phyloP scores from a whole-genome alignment of 169 alveolate species.

The Cryptosporidium xiaoi region DNA sequence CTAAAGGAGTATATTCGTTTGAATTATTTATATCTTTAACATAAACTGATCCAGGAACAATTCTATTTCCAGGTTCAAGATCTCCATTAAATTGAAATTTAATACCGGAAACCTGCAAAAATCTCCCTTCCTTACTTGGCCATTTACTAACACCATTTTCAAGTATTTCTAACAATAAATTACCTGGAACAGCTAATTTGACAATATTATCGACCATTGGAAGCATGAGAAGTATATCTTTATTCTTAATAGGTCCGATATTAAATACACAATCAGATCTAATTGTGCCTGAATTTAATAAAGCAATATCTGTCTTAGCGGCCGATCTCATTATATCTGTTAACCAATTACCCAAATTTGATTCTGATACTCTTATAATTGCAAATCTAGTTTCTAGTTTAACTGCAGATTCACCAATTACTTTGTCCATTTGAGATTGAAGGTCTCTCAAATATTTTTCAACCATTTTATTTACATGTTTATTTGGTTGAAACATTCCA shows the following conservation, averaged over 20 bases:
- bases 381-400: conserved; percentile 86
- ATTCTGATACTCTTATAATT: conserved; percentile 83
- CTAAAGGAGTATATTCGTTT: conserved; percentile 70
- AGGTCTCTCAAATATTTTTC: conserved; percentile 76
- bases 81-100: conserved; percentile 64
- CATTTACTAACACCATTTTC: conserved; percentile 84
- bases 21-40: conserved; percentile 43
- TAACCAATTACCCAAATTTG: conserved; percentile 85
- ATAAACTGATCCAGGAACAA: conserved; percentile 77
- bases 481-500: conserved; percentile 73
- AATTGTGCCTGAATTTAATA: conserved; percentile 88
- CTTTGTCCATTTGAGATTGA: conserved; percentile 79
- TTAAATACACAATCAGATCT: conserved; percentile 85
- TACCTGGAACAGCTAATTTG: conserved; percentile 81
- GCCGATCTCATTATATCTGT: conserved; percentile 86
- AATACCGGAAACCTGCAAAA: conserved; percentile 86
- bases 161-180: conserved; percentile 76
- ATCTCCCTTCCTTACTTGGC: conserved; percentile 90
- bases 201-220: conserved; percentile 87
- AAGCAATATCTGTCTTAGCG: conserved; percentile 84
- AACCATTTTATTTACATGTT: conserved; percentile 78
- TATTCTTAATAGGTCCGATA: conserved; percentile 82
- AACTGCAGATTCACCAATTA: conserved; percentile 82
- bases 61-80: conserved; percentile 78
- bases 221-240: conserved; percentile 82